Percentiles rank a stretch among this genome's conserved stretches.
Evolutionary conservation across 148 eudicot genomes (phyloP).

Genomic region (Rhododendron kiyosumense): DNA sequence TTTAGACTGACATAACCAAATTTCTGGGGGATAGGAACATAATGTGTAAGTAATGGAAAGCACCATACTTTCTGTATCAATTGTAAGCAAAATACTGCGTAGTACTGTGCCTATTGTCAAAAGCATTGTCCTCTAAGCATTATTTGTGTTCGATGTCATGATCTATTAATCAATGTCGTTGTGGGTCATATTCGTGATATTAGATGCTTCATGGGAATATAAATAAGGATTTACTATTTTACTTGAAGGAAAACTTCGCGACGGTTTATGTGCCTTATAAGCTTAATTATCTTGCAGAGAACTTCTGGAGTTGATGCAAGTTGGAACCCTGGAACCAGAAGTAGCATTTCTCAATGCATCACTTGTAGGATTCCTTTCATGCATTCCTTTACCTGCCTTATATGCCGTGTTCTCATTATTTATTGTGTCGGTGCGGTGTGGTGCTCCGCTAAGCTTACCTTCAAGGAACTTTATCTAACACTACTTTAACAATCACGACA

Average conservation of each 20-base stretch:
- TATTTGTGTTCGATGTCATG: not conserved
- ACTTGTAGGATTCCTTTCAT: constrained; percentile 64
- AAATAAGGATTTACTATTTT: too few relatives aligned
- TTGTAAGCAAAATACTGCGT: not conserved
- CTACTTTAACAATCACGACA: too few relatives aligned
- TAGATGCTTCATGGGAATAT: not conserved
- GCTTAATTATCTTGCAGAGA: constrained; percentile 48
- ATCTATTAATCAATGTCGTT: not conserved
- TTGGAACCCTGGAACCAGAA: constrained; percentile 90
- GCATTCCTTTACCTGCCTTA: not conserved
- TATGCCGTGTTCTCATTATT: not conserved
- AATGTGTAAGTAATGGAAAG: not conserved
- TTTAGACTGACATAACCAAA: not conserved
- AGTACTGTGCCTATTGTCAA: not conserved
- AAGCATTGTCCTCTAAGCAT: not conserved
- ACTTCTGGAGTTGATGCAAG: constrained; percentile 78
- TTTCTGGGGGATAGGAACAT: not conserved
- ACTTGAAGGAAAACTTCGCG: too few relatives aligned
- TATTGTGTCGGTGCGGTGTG: too few relatives aligned
- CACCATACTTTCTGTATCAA: not conserved
- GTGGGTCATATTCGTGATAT: not conserved
- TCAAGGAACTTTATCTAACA: too few relatives aligned
- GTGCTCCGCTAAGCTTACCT: too few relatives aligned
- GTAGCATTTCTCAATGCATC: constrained; percentile 88
- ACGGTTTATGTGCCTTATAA: not conserved